Evolutionary conservation across 1,284 basidiomycete species (phyloP).

Genomic region (Singerocomus inundabilis): DNA sequence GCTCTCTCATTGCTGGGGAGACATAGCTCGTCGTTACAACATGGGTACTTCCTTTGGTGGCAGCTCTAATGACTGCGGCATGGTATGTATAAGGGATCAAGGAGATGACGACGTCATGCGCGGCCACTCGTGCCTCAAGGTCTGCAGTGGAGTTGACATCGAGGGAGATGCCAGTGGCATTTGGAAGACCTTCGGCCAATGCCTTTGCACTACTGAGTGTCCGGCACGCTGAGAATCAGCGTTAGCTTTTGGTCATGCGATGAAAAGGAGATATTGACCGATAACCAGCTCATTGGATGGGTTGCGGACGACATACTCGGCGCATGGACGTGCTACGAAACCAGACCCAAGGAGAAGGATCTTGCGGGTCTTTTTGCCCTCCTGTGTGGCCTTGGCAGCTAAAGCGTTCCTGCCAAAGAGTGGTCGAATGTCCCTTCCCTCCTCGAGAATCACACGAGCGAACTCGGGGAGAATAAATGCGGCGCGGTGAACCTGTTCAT

Average conservation of each 20-base stretch:
- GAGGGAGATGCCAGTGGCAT: conserved; percentile 74
- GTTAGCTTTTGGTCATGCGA: conserved; percentile 8
- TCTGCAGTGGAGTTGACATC: conserved; percentile 77
- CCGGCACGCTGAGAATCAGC: conserved; percentile 65
- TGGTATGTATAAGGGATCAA: conserved; percentile 97
- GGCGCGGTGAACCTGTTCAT: conserved; percentile 75
- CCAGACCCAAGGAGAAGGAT: conserved; percentile 93
- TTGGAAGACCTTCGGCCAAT: conserved; percentile 68
- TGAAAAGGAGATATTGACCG: conserved; percentile 40
- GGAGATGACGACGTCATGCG: conserved; percentile 92
- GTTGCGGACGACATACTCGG: conserved; percentile 88
- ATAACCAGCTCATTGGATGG: conserved; percentile 86
- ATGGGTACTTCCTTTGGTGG: conserved; percentile 92
- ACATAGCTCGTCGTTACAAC: conserved; percentile 98
- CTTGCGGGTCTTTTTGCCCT: conserved; percentile 44
- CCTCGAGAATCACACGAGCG: conserved; percentile 71
- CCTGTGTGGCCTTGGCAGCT: conserved; percentile 23
- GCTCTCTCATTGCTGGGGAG: conserved; percentile 84
- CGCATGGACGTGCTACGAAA: conserved; percentile 92
- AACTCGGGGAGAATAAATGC: conserved; percentile 95
- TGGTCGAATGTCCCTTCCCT: conserved; percentile 68
- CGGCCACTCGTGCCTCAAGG: conserved; percentile 80
- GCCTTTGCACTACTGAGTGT: conserved; percentile 75
- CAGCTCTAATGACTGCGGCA: conserved; percentile 89
- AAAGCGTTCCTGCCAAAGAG: conserved; percentile 57